Conservation (phyloP, 2,329 filamentous ascomycete genomes). For the Byssochlamys sp. region DNA sequence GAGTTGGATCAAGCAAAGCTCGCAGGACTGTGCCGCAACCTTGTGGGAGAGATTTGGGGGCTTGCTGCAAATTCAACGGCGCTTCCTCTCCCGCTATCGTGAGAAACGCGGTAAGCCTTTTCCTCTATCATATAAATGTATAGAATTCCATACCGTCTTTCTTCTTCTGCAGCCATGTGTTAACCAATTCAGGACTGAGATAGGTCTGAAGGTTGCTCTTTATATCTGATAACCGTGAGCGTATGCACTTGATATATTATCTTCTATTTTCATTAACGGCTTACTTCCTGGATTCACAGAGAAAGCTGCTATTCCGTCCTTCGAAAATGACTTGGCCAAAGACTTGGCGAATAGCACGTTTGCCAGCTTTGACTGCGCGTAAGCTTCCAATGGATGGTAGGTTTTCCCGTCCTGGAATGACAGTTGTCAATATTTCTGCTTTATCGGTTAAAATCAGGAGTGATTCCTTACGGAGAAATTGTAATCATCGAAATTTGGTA, state of each 20-base stretch:
- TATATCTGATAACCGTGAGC: conserved; percentile 10
- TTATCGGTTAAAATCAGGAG: background rate
- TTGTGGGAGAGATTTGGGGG: conserved; percentile 14
- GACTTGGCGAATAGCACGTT: conserved; percentile 17
- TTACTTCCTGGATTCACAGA: conserved; percentile 19
- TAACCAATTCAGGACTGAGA: conserved; percentile 11
- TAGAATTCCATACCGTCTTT: conserved; percentile 11
- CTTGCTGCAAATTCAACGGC: conserved; percentile 15
- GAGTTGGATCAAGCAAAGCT: conserved; percentile 15
- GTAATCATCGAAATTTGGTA: conserved; percentile 13
- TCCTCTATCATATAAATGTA: background rate
- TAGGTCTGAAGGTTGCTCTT: conserved; percentile 14
- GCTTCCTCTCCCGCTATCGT: conserved; percentile 12
- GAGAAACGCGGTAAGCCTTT: background rate
- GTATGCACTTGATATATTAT: background rate
- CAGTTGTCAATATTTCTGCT: background rate
- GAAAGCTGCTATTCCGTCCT: conserved; percentile 12
- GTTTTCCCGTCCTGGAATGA: conserved; percentile 13
- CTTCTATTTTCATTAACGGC: conserved; percentile 2
- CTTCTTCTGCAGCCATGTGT: conserved; percentile 15
- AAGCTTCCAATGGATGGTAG: conserved; percentile 18
- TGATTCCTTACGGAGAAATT: conserved; percentile 10
- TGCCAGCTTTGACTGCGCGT: conserved; percentile 18
- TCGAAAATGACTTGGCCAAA: conserved; percentile 7
- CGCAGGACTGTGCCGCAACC: conserved; percentile 14